phyloP scores from a whole-genome alignment of 2,329 filamentous ascomycete species.

The Diaporthe vaccinii region DNA sequence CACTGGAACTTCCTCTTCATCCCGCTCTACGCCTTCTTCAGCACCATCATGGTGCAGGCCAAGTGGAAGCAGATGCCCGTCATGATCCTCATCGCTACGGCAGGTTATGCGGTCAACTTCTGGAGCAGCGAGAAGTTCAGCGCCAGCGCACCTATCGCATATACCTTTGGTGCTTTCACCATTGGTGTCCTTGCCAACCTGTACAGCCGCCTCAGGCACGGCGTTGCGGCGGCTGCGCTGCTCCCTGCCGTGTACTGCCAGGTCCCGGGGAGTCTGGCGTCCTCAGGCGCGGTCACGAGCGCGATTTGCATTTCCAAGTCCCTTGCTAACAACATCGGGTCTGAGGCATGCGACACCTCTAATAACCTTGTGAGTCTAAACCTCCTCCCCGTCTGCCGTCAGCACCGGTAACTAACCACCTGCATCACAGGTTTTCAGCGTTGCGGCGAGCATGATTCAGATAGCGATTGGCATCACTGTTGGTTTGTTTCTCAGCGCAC shows the following conservation, averaged over 20 bases:
- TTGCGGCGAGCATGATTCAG: conserved; percentile 69
- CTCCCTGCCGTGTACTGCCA: conserved; percentile 87
- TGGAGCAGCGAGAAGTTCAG: conserved; percentile 76
- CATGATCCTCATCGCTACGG: conserved; percentile 80
- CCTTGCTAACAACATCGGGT: background rate
- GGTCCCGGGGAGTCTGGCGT: conserved; percentile 73
- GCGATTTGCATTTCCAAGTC: conserved; percentile 21
- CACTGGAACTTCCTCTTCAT: conserved; percentile 71
- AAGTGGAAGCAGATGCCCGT: conserved; percentile 83
- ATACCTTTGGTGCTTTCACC: conserved; percentile 81
- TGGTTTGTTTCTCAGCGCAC: conserved; percentile 68
- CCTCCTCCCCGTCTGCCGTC: conserved; percentile 44
- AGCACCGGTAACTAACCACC: background rate
- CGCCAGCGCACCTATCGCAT: conserved; percentile 80
- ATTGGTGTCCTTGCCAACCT: conserved; percentile 84
- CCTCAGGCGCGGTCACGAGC: conserved; percentile 64
- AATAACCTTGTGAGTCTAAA: conserved; percentile 64
- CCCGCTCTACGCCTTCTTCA: conserved; percentile 75
- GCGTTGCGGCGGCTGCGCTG: conserved; percentile 86
- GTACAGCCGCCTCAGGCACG: conserved; percentile 81
- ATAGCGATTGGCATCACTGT: conserved; percentile 73
- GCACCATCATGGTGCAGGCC: conserved; percentile 75
- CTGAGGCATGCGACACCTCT: conserved; percentile 12
- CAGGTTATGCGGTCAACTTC: conserved; percentile 82
- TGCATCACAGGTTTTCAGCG: conserved; percentile 63